phyloP scores from a whole-genome alignment of 257 asterid genomes.

The Solanum boliviense region DNA sequence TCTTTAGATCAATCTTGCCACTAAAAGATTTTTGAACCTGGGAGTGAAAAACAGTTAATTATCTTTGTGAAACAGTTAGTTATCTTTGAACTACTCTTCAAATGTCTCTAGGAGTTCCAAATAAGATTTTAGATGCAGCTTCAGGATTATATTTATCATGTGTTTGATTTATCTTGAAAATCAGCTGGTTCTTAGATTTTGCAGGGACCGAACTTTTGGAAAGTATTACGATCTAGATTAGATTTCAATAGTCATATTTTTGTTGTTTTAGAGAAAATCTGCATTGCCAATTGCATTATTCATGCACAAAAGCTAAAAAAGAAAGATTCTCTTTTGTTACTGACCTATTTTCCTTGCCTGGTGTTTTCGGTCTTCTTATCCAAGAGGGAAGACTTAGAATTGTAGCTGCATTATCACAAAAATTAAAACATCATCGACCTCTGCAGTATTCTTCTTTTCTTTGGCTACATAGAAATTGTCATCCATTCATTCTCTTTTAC shows the following conservation, averaged over 20 bases:
- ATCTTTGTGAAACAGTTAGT: not conserved
- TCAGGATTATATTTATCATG: not conserved
- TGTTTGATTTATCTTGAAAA: not conserved
- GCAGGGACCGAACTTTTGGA: not conserved
- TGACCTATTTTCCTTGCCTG: not conserved
- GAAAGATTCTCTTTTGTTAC: not conserved
- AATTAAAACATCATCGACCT: not conserved
- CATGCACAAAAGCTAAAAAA: not conserved
- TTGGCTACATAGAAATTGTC: not conserved
- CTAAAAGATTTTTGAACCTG: not conserved
- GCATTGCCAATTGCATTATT: not conserved
- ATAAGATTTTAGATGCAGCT: not conserved
- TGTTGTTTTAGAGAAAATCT: not conserved
- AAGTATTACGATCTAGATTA: not conserved
- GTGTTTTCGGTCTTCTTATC: conserved; percentile 3
- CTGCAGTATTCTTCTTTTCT: not conserved
- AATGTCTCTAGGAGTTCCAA: not conserved
- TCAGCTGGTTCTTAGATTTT: not conserved
- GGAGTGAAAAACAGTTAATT: not conserved
- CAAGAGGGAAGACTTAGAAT: not conserved
- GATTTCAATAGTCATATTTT: not conserved
- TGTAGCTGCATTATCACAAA: not conserved
- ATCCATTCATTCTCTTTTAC: not conserved
- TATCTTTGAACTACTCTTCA: not conserved
- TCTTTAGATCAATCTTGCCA: not conserved